Percentiles rank a stretch among this genome's conserved stretches.
phyloP scores from a whole-genome alignment of 2,329 filamentous ascomycete genomes.

The Rhytidhysteron rufulum region DNA sequence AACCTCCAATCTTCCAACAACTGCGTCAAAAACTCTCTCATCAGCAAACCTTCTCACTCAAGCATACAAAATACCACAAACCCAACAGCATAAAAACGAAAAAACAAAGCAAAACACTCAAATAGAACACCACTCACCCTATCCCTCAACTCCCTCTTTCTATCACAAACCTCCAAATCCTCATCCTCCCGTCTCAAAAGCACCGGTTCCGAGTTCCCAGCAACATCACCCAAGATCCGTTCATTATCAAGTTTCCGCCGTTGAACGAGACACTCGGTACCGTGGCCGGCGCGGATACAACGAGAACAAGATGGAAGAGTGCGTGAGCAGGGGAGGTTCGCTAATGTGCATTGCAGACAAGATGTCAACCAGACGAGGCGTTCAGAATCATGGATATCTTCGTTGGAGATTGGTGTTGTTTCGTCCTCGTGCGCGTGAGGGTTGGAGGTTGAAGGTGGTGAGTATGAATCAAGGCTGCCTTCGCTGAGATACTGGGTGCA shows the following conservation, averaged over 20 bases:
- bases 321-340: slow-evolving; percentile 24
- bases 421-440: no score
- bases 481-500: no score
- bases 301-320: slow-evolving; percentile 23
- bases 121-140: slow-evolving; percentile 11
- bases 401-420: no score
- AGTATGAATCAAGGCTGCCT: no score
- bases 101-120: no score
- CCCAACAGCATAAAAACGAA: no score
- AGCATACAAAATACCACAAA: not conserved
- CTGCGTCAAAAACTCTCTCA: slow-evolving; percentile 1
- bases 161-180: slow-evolving; percentile 9
- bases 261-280: slow-evolving; percentile 18
- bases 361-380: slow-evolving; percentile 21
- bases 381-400: not conserved
- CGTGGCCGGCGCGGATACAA: slow-evolving; percentile 17
- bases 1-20: slow-evolving; percentile 11
- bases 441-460: no score
- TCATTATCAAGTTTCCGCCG: slow-evolving; percentile 17
- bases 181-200: slow-evolving; percentile 17
- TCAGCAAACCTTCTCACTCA: not conserved
- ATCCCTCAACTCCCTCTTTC: slow-evolving; percentile 11
- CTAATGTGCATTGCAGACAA: slow-evolving; percentile 26
- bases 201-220: slow-evolving; percentile 6
- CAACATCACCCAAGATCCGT: not conserved